Conservation (phyloP, 2,329 filamentous ascomycete species). For the Clonostachys sp. region DNA sequence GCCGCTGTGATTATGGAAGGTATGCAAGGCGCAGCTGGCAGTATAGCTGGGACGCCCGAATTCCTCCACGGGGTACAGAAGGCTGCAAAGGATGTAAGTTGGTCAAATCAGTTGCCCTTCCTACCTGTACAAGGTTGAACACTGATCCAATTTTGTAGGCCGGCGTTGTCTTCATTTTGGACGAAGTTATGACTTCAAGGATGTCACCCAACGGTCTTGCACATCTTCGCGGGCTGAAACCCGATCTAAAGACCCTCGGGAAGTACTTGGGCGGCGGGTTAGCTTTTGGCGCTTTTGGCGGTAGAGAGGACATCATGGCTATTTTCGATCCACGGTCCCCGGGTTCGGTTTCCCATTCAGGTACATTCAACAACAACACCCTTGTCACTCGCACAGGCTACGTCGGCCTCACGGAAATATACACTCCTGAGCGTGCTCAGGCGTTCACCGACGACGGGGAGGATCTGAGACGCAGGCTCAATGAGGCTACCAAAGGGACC, state of each 20-base stretch:
- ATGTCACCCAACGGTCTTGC: constrained; percentile 45
- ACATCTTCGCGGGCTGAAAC: constrained; percentile 33
- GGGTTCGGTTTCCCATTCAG: constrained; percentile 45
- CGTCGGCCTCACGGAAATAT: constrained; percentile 26
- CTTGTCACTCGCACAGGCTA: constrained; percentile 54
- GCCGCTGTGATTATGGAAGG: constrained; percentile 63
- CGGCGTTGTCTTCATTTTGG: constrained; percentile 59
- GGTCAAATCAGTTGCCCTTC: neutral
- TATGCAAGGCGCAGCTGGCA: constrained; percentile 61
- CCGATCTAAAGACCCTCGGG: constrained; percentile 60
- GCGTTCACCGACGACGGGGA: constrained; percentile 23
- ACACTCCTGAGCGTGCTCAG: constrained; percentile 20
- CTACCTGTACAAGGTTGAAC: neutral
- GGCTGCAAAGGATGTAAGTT: constrained; percentile 29
- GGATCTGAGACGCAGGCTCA: constrained; percentile 18
- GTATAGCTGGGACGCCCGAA: constrained; percentile 38
- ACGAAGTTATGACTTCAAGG: constrained; percentile 69
- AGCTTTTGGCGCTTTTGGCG: constrained; percentile 64
- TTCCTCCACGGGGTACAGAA: constrained; percentile 49
- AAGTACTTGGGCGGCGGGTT: constrained; percentile 66
- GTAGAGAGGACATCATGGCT: constrained; percentile 51
- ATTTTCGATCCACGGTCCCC: constrained; percentile 44
- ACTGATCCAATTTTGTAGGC: constrained; percentile 14
- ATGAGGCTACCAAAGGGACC: constrained; percentile 22
- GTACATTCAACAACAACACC: constrained; percentile 65